Evolutionary conservation across 345 rosid genomes (phyloP), one percentile per base, ranked within the genome.

Genomic region (Eucalyptus melliodora): DNA sequence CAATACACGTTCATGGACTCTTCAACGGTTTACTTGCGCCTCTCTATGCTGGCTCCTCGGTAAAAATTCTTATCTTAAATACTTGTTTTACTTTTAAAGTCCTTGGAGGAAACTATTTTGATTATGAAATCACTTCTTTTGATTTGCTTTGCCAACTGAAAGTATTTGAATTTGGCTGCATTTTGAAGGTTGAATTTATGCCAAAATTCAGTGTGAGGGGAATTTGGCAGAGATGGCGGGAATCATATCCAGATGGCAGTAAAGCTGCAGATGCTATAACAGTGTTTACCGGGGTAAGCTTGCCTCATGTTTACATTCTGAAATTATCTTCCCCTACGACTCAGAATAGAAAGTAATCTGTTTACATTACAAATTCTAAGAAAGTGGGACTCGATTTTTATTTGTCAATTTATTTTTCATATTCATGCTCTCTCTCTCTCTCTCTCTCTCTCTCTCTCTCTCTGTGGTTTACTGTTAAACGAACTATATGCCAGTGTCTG

Each of bases 141-240:
- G 62, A 86, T 47, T 86, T 50, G 40, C 40, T 86, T 88, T 47
- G 40, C 65, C 86, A 90, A 88, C 44, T 59, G 31, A 49, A 60
- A 77, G 56, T 50, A 50, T n/a, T 50, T 34, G 87, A 31, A 86
- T 86, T 53, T 90, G 65, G 40, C 72, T 62, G 56, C 89, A 31
- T 69, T 87, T 82, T 95, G 92, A 92, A 98, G 99, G 98, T 98
- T 89, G 99, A 98, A 92, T 97, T 98, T 92, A 90, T 97, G 93
- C 96, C 98, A 88, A 98, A 97, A 91, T 97, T 98, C 92, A 98
- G 99, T 86, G 99, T 97, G 90, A 93, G 98, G 77, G 97, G 97
- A 91, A 92, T 96, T 91, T 98, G 99, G 99, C 94, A 95, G 90
- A 97, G 98, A 92, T 98, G 97, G 98, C 95, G 94, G 56, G 98